Conservation (phyloP, 768 basidiomycete species). For the Naganishia vaughanmartiniae region DNA sequence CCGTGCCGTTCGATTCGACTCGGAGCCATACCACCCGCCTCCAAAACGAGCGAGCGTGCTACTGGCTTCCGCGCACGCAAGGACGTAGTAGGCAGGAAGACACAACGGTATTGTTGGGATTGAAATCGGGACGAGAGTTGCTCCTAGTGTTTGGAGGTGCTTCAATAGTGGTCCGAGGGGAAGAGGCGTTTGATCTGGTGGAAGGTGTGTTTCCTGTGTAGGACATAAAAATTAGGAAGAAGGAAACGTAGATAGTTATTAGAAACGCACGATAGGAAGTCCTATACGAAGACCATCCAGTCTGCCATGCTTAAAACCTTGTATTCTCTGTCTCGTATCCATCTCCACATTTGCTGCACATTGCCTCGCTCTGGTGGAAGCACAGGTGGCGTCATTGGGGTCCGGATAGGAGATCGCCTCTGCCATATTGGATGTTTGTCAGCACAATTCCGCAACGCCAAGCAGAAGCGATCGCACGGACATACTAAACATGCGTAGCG, state of each 20-base stretch:
- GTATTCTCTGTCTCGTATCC: slow-evolving; percentile 37
- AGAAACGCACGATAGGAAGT: slow-evolving; percentile 63
- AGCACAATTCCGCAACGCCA: neutral
- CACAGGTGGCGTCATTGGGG: slow-evolving; percentile 70
- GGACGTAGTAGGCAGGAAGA: slow-evolving; percentile 91
- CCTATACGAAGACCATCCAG: slow-evolving; percentile 67
- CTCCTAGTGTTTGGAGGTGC: slow-evolving; percentile 60
- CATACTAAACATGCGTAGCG: slow-evolving; percentile 66
- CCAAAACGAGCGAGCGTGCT: slow-evolving; percentile 89
- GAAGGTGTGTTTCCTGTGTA: slow-evolving; percentile 28
- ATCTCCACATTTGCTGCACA: slow-evolving; percentile 36
- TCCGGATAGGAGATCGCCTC: slow-evolving; percentile 62
- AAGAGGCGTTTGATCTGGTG: slow-evolving; percentile 8
- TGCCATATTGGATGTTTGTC: slow-evolving; percentile 38
- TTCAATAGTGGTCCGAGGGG: slow-evolving; percentile 52
- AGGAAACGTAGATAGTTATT: neutral
- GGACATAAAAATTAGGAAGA: neutral
- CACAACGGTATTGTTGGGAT: slow-evolving; percentile 69
- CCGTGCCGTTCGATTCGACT: neutral
- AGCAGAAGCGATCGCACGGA: slow-evolving; percentile 7
- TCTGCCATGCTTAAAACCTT: slow-evolving; percentile 13
- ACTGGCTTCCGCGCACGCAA: slow-evolving; percentile 88
- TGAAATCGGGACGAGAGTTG: slow-evolving; percentile 67
- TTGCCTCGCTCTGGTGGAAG: slow-evolving; percentile 54
- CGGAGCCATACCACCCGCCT: slow-evolving; percentile 72